Evolutionary conservation across 2,329 filamentous ascomycete genomes (phyloP), one percentile per base, ranked within the genome.

Genomic region (Dactylellina cionopaga): DNA sequence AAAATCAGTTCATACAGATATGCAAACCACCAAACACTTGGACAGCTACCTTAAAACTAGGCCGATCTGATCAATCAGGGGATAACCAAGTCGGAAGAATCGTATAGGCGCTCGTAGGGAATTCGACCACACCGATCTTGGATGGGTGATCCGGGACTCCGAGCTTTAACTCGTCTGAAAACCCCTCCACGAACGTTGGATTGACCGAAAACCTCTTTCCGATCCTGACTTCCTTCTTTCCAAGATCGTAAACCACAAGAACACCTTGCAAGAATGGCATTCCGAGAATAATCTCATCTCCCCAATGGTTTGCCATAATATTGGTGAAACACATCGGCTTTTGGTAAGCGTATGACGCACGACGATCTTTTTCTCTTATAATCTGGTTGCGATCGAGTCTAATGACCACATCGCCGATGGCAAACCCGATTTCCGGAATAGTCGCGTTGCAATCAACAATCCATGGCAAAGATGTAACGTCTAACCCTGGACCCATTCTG

Each of bases 201-300:
- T 72, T 39, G 5, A 33, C 31, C 2, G 31, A 37, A 52, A 65
- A 72, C 19, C 51, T 46, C 52, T 65, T 65, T 33, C 15, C 52
- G 29, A 72, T 37, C 51, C 44, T 22, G n/a, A 72, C 55, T n/a
- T 43, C 44, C 29, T 60, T 54, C 2, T 72, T 31, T 25, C 27
- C 54, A 29, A 72, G 7, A 41, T 72, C 68, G 22, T 54, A 72
- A 7, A 60, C 29, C 4, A 31, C 68, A 25, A 65, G 41, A 2
- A 39, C 54, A 6, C 51, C 46, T 39, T 60, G 59, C 22, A 72
- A 55, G 15, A 72, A 72, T 13, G 68, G 68, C n/a, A 55, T 19
- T 1, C 68, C 68, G 9, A 72, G 52, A 11, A 72, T 35, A 27
- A 72, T 1, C 0, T 54, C 46, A 5, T 72, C 35, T 37, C 25